Base-by-base conservation (phyloP, 2,329 filamentous ascomycete species). In the Aspergillus calidoustus region DNA sequence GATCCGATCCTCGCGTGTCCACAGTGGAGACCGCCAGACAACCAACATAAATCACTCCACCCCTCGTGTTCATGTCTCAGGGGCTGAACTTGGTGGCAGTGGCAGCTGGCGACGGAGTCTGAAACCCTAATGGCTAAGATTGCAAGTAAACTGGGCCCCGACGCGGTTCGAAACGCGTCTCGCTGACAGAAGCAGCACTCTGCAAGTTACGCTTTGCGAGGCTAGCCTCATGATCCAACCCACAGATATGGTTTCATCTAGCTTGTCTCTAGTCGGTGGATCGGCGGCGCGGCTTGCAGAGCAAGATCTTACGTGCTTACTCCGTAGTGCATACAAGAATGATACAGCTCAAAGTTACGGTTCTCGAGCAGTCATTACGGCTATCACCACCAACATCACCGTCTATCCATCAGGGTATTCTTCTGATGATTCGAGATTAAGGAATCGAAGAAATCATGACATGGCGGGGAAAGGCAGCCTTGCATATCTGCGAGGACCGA, bases 11-110 rank as follows among this genome's bases (percentile, higher is more conserved):
- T 48, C 46, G 9, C 22, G 46, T 48, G 46, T 48, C 46, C 46
- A 41, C 34, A 41, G 34, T 11, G 34, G 34, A 41, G 9, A 41
- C 34, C 48, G 25, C 48, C 31, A 34, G 48, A 51, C 17, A 51
- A 31, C 34, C 3, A 41, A 41, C 11, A 41, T 41, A 11, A 41
- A 41, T 15, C 15, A 3, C 34, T 41, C 34, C 51, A 44, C 34
- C 51, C 51, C 51, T 43, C 51, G 22, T 54, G 51, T 54, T 54
- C 51, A 25, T 54, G 7, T 44, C 38, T 54, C 51, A 54, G 46
- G 46, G 46, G 46, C 46, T 48, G 46, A 25, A 15, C 34, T 41
- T 13, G 34, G 11, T 15, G 34, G 11, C 34, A 17, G 34, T 41
- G 34, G 34, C 34, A 15, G 11, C 11, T 41, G 34, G 15, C 15